Base-by-base conservation (phyloP, 805 yeast species). In the Wickerhamiella sergipiensis region DNA sequence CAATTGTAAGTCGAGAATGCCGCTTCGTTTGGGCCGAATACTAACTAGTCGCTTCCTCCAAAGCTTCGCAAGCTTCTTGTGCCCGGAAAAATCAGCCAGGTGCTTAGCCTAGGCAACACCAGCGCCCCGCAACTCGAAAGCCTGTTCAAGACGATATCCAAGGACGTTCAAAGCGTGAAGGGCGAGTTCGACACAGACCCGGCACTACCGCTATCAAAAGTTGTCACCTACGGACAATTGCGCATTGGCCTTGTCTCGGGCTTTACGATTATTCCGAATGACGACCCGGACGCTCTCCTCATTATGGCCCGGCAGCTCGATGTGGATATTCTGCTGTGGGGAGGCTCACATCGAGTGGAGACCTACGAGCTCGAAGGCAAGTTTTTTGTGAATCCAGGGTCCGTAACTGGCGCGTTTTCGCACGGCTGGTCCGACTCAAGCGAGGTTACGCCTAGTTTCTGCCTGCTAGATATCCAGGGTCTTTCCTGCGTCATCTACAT, bases 321-420 rank as follows among this genome's bases (percentile, higher is more conserved):
- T 63, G 97, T 85, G 40, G 97, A 92, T 65, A 77, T 92, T 5
- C 70, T 92, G 57, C 72, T 92, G 13, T 87, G 92, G 84, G 97
- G 97, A 13, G 95, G 95, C 0, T 83, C 95, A 1, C 95, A 87
- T 64, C 78, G 80, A 56, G 94, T 87, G 4, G 97, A 90, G 62
- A 96, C 97, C 0, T 90, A 88, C 61, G 85, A 92, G 9, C 69
- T 89, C 52, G 97, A 88, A 57, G 95, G 94, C 21, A 86, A 85
- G 66, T 86, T 89, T 64, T 92, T 92, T 61, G 76, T 92, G n/a
- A 90, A 86, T 64, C 97, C 98, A 0, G 98, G 98, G 0, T 83
- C 95, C 62, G 95, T 95, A 43, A 89, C 97, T 0, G 98, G 98
- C 23, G 96, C 97, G 0, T 79, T 76, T 57, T 75, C 76, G 43